phyloP scores from a whole-genome alignment of 495 filamentous ascomycete genomes.

The Daldinia grandis region DNA sequence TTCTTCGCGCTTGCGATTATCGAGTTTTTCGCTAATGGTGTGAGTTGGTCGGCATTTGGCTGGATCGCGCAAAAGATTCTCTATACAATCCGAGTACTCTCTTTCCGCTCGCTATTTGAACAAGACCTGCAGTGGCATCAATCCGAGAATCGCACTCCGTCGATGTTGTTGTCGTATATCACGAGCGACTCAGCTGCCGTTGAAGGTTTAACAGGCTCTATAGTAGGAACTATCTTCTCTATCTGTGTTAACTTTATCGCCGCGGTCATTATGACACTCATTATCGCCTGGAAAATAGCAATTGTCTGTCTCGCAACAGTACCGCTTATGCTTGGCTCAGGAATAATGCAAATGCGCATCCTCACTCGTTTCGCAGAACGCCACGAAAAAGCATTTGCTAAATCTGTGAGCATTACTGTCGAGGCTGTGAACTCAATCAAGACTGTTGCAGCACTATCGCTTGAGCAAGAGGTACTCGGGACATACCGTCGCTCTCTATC shows the following conservation, averaged over 20 bases:
- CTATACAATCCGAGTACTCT: constrained; percentile 53
- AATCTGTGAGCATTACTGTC: constrained; percentile 60
- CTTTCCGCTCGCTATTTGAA: constrained; percentile 56
- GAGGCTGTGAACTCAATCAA: constrained; percentile 63
- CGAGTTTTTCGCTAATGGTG: constrained; percentile 55
- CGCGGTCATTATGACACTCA: constrained; percentile 62
- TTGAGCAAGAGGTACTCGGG: constrained; percentile 55
- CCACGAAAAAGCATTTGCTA: constrained; percentile 63
- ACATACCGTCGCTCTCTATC: constrained; percentile 57
- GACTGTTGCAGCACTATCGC: constrained; percentile 62
- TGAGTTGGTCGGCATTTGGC: constrained; percentile 58
- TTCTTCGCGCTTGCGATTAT: constrained; percentile 63
- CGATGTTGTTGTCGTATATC: constrained; percentile 60
- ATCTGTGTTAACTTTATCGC: constrained; percentile 54
- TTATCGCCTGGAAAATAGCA: constrained; percentile 70
- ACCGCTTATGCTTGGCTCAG: constrained; percentile 63
- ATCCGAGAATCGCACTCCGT: constrained; percentile 56
- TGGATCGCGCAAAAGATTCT: constrained; percentile 58
- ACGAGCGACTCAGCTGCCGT: constrained; percentile 61
- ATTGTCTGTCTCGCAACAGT: constrained; percentile 63
- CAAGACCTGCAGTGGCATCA: constrained; percentile 63
- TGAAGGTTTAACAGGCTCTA: constrained; percentile 53
- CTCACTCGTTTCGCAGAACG: constrained; percentile 65
- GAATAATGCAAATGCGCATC: constrained; percentile 63
- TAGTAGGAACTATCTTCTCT: constrained; percentile 58